Evolutionary conservation across 2,329 filamentous ascomycete genomes (phyloP).

Genomic region (Scleromitrula shiraiana): DNA sequence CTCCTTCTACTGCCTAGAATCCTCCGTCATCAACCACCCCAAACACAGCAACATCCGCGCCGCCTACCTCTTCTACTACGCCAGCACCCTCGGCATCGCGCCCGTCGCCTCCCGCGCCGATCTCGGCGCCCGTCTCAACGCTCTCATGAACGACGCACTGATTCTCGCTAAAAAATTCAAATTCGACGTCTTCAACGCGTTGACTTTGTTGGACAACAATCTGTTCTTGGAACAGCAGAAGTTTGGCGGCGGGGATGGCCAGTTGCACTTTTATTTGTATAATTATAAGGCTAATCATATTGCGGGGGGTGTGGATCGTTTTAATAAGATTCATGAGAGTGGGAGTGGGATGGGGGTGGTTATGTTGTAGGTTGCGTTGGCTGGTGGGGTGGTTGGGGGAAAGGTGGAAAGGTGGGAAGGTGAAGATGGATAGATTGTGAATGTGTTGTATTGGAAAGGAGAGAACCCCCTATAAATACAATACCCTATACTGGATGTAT

Average conservation of each 20-base stretch:
- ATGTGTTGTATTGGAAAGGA: no score
- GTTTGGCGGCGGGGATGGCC: conserved; percentile 89
- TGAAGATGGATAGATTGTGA: no score
- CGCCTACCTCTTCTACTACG: conserved; percentile 97
- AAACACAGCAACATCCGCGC: conserved; percentile 76
- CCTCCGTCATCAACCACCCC: conserved; percentile 75
- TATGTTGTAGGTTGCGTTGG: conserved; percentile 48
- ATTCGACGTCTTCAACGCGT: conserved; percentile 95
- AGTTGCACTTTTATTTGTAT: conserved; percentile 94
- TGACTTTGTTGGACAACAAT: conserved; percentile 88
- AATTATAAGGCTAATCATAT: conserved; percentile 91
- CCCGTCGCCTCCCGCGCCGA: conserved; percentile 45
- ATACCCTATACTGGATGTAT: no score
- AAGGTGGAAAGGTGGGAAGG: neutral
- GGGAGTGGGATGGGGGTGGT: conserved; percentile 87
- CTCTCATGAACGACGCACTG: conserved; percentile 74
- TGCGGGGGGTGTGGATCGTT: conserved; percentile 71
- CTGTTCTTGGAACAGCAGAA: conserved; percentile 91
- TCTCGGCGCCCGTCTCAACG: conserved; percentile 73
- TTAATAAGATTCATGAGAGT: conserved; percentile 68
- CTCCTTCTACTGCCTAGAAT: conserved; percentile 93
- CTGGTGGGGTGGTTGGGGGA: neutral
- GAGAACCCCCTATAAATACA: no score
- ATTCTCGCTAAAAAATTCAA: conserved; percentile 75
- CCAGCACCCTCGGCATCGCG: conserved; percentile 67